Evolutionary conservation across 2,329 filamentous ascomycete genomes (phyloP), one percentile per base, ranked within the genome.

Genomic region (Fusarium tanahbumbuense): DNA sequence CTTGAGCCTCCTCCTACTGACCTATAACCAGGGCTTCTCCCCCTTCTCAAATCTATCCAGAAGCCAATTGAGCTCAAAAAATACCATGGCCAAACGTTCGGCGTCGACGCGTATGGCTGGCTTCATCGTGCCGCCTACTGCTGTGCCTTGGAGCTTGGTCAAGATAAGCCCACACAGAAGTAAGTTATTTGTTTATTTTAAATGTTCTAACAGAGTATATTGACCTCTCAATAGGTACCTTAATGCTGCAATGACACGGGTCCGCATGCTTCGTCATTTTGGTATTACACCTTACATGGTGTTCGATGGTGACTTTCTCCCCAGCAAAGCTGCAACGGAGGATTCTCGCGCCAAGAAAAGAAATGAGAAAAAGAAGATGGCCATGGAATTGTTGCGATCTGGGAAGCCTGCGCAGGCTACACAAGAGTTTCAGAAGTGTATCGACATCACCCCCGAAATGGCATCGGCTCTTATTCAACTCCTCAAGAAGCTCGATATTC

Each of bases 21-120:
- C 56, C 54, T 40, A 46, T 40, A 52, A 1, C 32, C 60, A 94
- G 95, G 96, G 46, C 88, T 99, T 56, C 87, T 98, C 34, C 93
- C 93, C 40, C 86, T 98, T 64, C 89, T 99, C 66, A 98, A 98
- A 82, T 98, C 96, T 47, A 98, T 99, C 57, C 96, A 99, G 64
- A 94, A 92, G 77, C 92, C 92, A 77, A 92, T 89, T 53, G 92
- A 93, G 73, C 85, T 99, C 64, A 97, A 94, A 78, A 94, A 94
- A 76, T 98, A 92, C 80, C 83, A 88, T 15, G 96, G 95, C 54
- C 91, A 97, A 81, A 97, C 92, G 2, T 87, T 99, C 48, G 97
- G 92, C n/a, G 91, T 99, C 37, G 96, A 99, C 80, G 95, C 92
- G 60, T 99, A 99, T 85, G 96, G 95, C 78, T 99, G 97, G 96